phyloP scores from a whole-genome alignment of 2,329 filamentous ascomycete species.

The Hysterium pulicare region DNA sequence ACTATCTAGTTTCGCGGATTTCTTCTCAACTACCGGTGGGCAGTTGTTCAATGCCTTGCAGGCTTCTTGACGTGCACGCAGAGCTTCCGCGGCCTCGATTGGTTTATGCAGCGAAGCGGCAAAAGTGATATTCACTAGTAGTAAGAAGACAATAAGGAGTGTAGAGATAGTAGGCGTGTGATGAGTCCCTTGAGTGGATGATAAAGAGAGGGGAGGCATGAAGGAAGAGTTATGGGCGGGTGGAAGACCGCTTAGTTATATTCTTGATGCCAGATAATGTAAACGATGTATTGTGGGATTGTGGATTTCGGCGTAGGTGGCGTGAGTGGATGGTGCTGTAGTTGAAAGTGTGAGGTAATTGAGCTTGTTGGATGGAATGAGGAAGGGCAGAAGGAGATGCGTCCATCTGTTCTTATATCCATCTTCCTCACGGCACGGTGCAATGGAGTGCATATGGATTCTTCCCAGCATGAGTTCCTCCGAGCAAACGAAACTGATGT shows the following conservation, averaged over 20 bases:
- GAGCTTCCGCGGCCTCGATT: conserved; percentile 13
- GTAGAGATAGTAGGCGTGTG: conserved; percentile 2
- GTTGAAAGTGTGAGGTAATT: no score
- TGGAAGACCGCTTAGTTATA: not conserved
- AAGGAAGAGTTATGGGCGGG: conserved; percentile 4
- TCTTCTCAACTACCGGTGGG: conserved; percentile 11
- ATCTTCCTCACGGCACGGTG: not conserved
- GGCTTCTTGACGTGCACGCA: conserved; percentile 13
- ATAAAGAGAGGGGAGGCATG: conserved; percentile 7
- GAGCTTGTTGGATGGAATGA: not conserved
- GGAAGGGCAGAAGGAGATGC: not conserved
- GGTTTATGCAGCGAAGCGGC: conserved; percentile 13
- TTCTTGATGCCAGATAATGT: not conserved
- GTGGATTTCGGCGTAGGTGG: not conserved
- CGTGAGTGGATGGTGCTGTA: no score
- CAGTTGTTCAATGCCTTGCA: conserved; percentile 17
- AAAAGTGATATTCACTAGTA: conserved; percentile 5
- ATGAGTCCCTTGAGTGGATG: conserved; percentile 1
- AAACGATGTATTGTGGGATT: not conserved
- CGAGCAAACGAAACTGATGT: no score
- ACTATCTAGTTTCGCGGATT: conserved; percentile 8
- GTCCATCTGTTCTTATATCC: conserved; percentile 1
- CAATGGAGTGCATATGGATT: no score
- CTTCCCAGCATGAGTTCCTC: no score
- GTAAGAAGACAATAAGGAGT: conserved; percentile 9